Conservation (phyloP, 2,329 filamentous ascomycete genomes). For the Paracorniculantispora psalliotae region DNA sequence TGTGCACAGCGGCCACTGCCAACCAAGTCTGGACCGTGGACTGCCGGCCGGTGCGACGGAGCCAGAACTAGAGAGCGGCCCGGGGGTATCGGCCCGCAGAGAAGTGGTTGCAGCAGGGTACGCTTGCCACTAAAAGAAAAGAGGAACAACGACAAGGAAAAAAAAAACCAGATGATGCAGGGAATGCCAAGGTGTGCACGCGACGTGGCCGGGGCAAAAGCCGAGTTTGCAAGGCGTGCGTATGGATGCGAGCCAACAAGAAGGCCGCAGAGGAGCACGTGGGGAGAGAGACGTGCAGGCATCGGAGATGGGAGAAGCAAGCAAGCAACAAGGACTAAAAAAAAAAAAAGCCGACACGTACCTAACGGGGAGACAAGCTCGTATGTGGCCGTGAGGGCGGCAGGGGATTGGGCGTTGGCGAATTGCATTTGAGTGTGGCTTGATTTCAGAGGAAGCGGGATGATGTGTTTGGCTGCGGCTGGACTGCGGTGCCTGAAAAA, state of each 20-base stretch:
- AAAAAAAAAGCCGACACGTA: neutral
- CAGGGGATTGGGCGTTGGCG: neutral
- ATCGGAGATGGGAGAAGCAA: neutral
- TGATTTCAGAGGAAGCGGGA: too few relatives aligned
- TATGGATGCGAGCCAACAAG: neutral
- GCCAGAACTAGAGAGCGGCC: neutral
- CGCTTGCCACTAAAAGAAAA: neutral
- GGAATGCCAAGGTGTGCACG: neutral
- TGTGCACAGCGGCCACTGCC: neutral
- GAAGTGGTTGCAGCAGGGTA: neutral
- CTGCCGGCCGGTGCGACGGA: neutral
- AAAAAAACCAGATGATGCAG: neutral
- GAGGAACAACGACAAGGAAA: neutral
- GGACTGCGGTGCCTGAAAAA: neutral
- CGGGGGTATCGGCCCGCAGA: neutral
- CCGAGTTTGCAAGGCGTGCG: neutral
- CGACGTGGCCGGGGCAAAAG: neutral
- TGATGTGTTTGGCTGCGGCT: neutral
- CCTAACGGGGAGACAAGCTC: conserved; percentile 12
- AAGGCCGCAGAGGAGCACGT: neutral
- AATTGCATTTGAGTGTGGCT: neutral
- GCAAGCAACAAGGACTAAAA: neutral
- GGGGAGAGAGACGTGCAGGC: neutral
- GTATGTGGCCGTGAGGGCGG: neutral
- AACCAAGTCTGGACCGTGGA: neutral